Evolutionary conservation across 768 basidiomycete species (phyloP), one percentile per base, ranked within the genome.

Genomic region (Tephrocybe sp.): DNA sequence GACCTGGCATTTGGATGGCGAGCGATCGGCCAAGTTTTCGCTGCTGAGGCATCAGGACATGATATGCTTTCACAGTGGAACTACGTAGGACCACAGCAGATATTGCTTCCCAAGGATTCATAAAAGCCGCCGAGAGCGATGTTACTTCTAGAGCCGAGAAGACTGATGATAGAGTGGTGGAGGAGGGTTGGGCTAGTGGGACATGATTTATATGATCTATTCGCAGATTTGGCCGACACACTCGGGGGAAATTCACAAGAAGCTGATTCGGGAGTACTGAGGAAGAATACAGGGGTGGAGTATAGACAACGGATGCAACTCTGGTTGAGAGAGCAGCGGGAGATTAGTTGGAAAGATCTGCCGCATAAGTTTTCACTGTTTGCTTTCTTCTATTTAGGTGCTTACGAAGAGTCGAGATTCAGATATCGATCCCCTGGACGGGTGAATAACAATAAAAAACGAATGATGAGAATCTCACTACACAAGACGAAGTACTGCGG

Each of bases 141-240:
- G 36, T 15, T 21, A 27, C 43, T 11, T 25, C 36, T 26, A 51
- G 41, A n/a, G 18, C 9, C n/a, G 48, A 53, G 32, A 49, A 35
- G 32, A 16, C 28, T 28, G 9, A 50, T 54, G 51, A 12, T 46
- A 6, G 26, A 42, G 9, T 58, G 50, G 56, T 58, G 56, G 50
- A 19, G 43, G 36, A 45, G 16, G n/a, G 31, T 52, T 21, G 56
- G 22, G 16, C 35, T 16, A 36, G 25, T n/a, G n/a, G n/a, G n/a
- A n/a, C n/a, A n/a, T n/a, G n/a, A n/a, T n/a, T n/a, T n/a, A n/a
- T n/a, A n/a, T n/a, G n/a, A n/a, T n/a, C n/a, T n/a, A n/a, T n/a
- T n/a, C n/a, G n/a, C n/a, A n/a, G n/a, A n/a, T n/a, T n/a, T n/a
- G n/a, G n/a, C n/a, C n/a, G n/a, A n/a, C n/a, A n/a, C n/a, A n/a